A percentile compares a stretch with the other conserved stretches of the same genome.
phyloP scores from a whole-genome alignment of 169 alveolate species.

The Cyclospora cayetanensis region DNA sequence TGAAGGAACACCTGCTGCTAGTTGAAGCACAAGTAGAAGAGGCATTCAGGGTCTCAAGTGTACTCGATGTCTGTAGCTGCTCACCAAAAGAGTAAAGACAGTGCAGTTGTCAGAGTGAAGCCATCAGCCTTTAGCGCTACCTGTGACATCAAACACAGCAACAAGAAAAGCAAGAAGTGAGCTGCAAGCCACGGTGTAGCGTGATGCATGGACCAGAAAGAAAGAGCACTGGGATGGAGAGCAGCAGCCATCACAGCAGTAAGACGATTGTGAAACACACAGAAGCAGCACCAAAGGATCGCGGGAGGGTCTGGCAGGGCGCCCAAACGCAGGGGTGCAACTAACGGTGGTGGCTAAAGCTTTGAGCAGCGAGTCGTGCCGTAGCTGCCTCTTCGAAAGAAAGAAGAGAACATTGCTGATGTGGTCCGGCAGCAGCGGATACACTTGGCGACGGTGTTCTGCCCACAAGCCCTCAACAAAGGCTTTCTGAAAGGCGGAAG shows the following conservation, averaged over 20 bases:
- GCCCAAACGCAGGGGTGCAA: too few species aligned
- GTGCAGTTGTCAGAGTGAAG: neutral
- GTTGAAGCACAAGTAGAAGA: neutral
- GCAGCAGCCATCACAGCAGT: neutral
- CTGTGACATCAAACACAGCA: neutral
- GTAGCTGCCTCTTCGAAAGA: neutral
- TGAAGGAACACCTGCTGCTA: neutral
- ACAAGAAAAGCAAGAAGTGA: neutral
- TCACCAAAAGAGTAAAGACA: neutral
- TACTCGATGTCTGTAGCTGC: too few species aligned
- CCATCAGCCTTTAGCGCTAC: constrained; percentile 1
- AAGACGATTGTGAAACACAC: neutral
- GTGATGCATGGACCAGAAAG: neutral
- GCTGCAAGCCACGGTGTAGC: neutral
- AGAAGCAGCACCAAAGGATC: neutral
- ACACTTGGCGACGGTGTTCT: neutral
- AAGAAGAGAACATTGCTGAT: neutral
- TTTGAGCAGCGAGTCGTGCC: too few species aligned
- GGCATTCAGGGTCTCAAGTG: too few species aligned
- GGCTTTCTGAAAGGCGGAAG: neutral
- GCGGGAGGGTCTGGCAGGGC: too few species aligned
- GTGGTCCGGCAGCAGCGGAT: neutral
- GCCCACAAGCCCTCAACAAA: neutral
- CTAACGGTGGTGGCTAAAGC: neutral
- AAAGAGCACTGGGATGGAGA: neutral